Evolutionary conservation across 2,329 filamentous ascomycete species (phyloP).

Genomic region (Tolypocladium amazonense): DNA sequence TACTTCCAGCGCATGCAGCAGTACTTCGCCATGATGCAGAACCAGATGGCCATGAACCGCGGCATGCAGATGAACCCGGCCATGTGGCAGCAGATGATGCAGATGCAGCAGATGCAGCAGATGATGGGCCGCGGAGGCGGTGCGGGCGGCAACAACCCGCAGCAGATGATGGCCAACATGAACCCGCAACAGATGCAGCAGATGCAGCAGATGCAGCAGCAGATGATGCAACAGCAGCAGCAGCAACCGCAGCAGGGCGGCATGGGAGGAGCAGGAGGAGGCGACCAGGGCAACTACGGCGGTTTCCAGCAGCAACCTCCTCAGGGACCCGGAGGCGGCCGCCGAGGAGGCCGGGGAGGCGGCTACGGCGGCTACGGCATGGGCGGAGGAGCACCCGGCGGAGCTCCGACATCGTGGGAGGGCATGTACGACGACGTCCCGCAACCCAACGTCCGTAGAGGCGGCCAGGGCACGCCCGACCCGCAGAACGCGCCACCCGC

Average conservation of each 20-base stretch:
- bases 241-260: not conserved
- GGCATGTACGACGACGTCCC: conserved; percentile 97
- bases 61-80: conserved; percentile 63
- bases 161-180: conserved; percentile 32
- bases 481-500: conserved; percentile 38
- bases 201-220: conserved; percentile 36
- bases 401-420: conserved; percentile 81
- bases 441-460: conserved; percentile 52
- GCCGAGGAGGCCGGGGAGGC: conserved; percentile 11
- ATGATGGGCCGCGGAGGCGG: conserved; percentile 36
- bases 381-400: conserved; percentile 32
- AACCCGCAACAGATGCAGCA: conserved; percentile 49
- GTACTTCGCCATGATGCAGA: conserved; percentile 91
- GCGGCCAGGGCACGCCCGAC: conserved; percentile 28
- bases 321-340: conserved; percentile 13
- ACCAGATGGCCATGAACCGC: conserved; percentile 78
- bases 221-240: conserved; percentile 25
- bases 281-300: conserved; percentile 19
- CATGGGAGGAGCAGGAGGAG: conserved; percentile 9
- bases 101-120: conserved; percentile 61
- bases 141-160: conserved; percentile 17
- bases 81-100: conserved; percentile 67
- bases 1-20: conserved; percentile 99
- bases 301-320: conserved; percentile 39
- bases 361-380: conserved; percentile 20